Base-by-base conservation (phyloP, 2,329 filamentous ascomycete genomes). In the Phialophora expanda region DNA sequence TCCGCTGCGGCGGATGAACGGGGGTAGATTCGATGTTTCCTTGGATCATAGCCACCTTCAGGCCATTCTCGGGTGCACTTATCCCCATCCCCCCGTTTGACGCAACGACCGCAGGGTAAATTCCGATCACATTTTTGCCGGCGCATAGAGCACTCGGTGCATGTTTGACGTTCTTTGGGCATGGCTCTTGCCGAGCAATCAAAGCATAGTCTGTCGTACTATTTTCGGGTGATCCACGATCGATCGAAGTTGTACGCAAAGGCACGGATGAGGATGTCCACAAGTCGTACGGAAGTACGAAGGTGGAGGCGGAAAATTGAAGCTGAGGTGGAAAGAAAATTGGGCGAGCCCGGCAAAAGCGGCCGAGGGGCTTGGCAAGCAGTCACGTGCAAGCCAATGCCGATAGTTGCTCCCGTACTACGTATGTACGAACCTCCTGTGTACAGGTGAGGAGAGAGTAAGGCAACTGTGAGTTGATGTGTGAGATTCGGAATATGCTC, bases 101-200 rank as follows among this genome's bases (percentile, higher is more conserved):
- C 73, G 69, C 78, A 80, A 69, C 79, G 78, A 62, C 76, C 71
- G 61, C 78, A 80, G 50, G 78, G 78, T 11, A 77, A 67, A 53
- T 78, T 76, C 70, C 78, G 77, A 72, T 80, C 78, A 70, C 78
- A 80, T 69, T 72, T 72, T 61, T 72, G 71, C 26, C 71, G 64
- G 53, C 71, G 66, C 69, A 72, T 72, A 56, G 71, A 72, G 64
- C 71, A 72, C 62, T 71, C 71, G 50, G 71, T 72, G 55, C 71
- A 72, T 65, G 70, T 72, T 64, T 72, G 67, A 44, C 70, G 69
- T 53, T 67, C 69, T 55, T 72, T 70, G 24, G 68, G 68, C 68
- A 70, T 70, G 56, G 50, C 51, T 48, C 32, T 12, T 41, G 24
- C 7, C 50, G 28, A 56, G 26, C 30, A 32, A n/a, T 22, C 24